phyloP scores from a whole-genome alignment of 495 filamentous ascomycete genomes.

The Penicillium angulare region DNA sequence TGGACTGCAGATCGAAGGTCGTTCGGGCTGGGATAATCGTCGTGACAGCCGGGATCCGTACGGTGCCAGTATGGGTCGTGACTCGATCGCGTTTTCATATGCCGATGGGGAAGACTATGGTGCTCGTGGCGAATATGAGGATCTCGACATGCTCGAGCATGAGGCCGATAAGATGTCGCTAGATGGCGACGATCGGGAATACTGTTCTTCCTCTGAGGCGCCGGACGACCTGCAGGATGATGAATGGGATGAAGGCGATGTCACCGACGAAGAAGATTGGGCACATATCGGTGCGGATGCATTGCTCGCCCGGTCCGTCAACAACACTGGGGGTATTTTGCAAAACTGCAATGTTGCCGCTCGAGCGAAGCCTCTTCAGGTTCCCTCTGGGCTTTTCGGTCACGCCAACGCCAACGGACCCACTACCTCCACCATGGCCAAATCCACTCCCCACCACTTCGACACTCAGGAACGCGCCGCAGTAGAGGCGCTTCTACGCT shows the following conservation, averaged over 20 bases:
- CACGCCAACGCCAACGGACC: constrained; percentile 26
- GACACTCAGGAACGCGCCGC: constrained; percentile 70
- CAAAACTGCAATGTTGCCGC: constrained; percentile 23
- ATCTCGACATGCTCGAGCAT: constrained; percentile 71
- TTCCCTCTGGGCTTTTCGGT: constrained; percentile 41
- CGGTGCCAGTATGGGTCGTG: constrained; percentile 58
- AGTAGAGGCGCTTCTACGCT: constrained; percentile 76
- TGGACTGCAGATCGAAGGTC: constrained; percentile 63
- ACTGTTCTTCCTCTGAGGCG: constrained; percentile 72
- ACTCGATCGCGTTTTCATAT: constrained; percentile 73
- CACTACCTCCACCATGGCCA: constrained; percentile 35
- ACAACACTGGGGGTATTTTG: constrained; percentile 34
- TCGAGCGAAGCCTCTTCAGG: constrained; percentile 31
- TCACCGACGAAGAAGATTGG: constrained; percentile 98
- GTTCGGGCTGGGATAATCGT: constrained; percentile 47
- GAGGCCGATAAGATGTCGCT: constrained; percentile 97
- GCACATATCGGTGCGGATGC: constrained; percentile 84
- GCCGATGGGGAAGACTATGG: constrained; percentile 53
- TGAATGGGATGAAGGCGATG: constrained; percentile 70
- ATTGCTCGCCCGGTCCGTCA: constrained; percentile 70
- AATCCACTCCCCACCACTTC: constrained; percentile 37
- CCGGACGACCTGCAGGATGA: constrained; percentile 63
- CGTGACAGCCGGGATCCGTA: constrained; percentile 37
- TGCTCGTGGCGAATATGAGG: constrained; percentile 31
- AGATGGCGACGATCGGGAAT: constrained; percentile 65